These are phyloP conservation scores for Tuber microsphaerosporum DNA, from an alignment of 495 filamentous ascomycete genomes.

Conservation along the genomic window DNA sequence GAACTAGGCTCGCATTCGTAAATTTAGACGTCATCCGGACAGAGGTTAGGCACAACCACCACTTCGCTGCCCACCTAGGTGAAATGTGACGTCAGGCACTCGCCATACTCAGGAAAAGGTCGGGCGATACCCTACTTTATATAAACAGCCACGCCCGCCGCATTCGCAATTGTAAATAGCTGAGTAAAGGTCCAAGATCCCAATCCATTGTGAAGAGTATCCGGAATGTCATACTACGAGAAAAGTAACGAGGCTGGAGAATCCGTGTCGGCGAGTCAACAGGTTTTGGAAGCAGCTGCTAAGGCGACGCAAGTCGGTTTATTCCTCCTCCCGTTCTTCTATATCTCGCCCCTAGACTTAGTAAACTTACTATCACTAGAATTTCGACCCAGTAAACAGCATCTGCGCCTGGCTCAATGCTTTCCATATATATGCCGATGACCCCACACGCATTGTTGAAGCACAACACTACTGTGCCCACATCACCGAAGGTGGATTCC, in stretches of 20 bases:
- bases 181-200: neutral
- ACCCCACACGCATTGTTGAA: slow-evolving; percentile 61
- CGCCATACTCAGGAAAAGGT: neutral
- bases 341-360: neutral
- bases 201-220: neutral
- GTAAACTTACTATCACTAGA: slow-evolving; percentile 42
- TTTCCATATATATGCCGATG: slow-evolving; percentile 71
- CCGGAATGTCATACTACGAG: neutral
- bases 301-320: neutral
- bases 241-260: neutral
- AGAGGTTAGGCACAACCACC: too few relatives aligned
- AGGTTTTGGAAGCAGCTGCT: neutral
- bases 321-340: neutral
- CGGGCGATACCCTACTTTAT: neutral
- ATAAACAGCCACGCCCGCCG: neutral
- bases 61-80: neutral
- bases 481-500: slow-evolving; percentile 56
- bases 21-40: neutral
- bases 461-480: slow-evolving; percentile 82
- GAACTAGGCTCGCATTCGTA: neutral
- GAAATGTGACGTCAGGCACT: slow-evolving; percentile 4
- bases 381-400: slow-evolving; percentile 65
- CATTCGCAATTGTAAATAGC: neutral
- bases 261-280: neutral
- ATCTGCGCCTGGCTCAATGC: slow-evolving; percentile 82